phyloP scores from a whole-genome alignment of 495 filamentous ascomycete species.

The Penicillium taxi region DNA sequence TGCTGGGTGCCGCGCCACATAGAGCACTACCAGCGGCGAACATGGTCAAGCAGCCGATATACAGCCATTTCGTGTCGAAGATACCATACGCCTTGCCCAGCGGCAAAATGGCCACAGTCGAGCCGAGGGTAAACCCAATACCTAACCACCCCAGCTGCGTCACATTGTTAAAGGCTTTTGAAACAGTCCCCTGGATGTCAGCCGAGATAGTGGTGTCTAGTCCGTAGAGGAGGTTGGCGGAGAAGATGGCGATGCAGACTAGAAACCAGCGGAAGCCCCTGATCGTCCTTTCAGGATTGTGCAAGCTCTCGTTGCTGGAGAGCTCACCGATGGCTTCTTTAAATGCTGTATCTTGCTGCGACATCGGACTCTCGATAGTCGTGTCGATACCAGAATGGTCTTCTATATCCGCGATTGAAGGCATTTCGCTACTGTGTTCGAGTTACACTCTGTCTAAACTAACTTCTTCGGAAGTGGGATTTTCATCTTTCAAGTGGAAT shows the following conservation, averaged over 20 bases:
- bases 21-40: background rate
- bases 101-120: conserved; percentile 7
- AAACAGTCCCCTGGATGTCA: conserved; percentile 26
- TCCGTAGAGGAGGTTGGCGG: background rate
- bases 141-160: conserved; percentile 18
- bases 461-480: too few species aligned
- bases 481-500: too few species aligned
- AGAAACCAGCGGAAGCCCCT: background rate
- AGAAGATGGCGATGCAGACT: background rate
- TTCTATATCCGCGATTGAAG: too few species aligned
- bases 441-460: too few species aligned
- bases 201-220: conserved; percentile 34
- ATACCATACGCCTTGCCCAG: conserved; percentile 11
- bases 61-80: conserved; percentile 4
- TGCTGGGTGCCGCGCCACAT: conserved; percentile 1
- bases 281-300: background rate
- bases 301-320: too few species aligned
- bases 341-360: too few species aligned
- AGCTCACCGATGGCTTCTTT: too few species aligned
- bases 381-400: too few species aligned
- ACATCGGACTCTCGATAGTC: too few species aligned
- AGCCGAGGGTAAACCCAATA: conserved; percentile 16
- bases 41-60: background rate
- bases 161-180: conserved; percentile 18
- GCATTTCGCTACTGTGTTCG: too few species aligned